phyloP scores from a whole-genome alignment of 2,329 filamentous ascomycete genomes.

The Colletotrichum nymphaeae region DNA sequence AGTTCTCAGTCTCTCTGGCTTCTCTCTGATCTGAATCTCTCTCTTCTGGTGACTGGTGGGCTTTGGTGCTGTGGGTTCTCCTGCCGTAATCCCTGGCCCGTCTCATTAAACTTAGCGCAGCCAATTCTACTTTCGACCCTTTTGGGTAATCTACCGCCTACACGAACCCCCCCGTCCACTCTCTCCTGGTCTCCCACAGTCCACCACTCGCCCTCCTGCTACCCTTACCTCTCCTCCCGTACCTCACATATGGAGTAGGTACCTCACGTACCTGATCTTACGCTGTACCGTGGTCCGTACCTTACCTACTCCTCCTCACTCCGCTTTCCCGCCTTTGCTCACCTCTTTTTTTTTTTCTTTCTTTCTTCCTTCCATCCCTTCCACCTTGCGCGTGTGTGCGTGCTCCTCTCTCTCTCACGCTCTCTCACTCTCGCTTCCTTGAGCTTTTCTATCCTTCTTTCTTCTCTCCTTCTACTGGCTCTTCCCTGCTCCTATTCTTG shows the following conservation, averaged over 20 bases:
- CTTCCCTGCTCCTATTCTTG: conserved; percentile 44
- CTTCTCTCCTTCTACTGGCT: conserved; percentile 41
- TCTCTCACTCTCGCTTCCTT: conserved; percentile 43
- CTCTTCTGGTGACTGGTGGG: conserved; percentile 11
- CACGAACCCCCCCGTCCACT: conserved; percentile 41
- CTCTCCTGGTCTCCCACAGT: conserved; percentile 33
- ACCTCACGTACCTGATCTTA: neutral
- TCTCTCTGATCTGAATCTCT: neutral
- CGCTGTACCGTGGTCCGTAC: neutral
- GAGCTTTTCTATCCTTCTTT: conserved; percentile 45
- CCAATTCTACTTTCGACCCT: conserved; percentile 48
- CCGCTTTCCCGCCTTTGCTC: conserved; percentile 27
- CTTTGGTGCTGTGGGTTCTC: conserved; percentile 21
- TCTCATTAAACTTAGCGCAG: conserved; percentile 56
- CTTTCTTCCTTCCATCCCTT: neutral
- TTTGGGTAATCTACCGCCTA: conserved; percentile 50
- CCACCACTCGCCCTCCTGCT: conserved; percentile 22
- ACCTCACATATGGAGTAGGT: neutral
- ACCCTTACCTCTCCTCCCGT: conserved; percentile 22
- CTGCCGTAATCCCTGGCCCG: conserved; percentile 41
- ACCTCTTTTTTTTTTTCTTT: conserved; percentile 23
- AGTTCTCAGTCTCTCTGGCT: conserved; percentile 3
- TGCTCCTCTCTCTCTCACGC: conserved; percentile 30
- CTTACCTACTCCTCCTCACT: conserved; percentile 24
- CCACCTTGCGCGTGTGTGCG: neutral